phyloP scores from a whole-genome alignment of 371 early-diverging fungal species.

The Mortierella sp. region DNA sequence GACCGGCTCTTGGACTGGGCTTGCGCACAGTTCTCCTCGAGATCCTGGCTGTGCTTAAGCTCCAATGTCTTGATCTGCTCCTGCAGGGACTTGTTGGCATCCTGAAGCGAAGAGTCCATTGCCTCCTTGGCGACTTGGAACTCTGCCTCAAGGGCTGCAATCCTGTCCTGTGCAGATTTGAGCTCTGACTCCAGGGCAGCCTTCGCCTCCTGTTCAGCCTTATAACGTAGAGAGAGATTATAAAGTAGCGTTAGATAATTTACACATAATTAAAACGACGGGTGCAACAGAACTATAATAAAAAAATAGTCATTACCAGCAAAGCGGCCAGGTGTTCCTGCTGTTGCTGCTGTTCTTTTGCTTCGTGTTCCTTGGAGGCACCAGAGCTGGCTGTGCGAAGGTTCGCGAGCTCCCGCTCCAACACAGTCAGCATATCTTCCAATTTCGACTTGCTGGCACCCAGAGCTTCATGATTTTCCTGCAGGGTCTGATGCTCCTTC shows the following conservation, averaged over 20 bases:
- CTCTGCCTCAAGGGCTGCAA: slow-evolving; percentile 5
- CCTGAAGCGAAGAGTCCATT: slow-evolving; percentile 24
- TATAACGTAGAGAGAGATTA: not conserved
- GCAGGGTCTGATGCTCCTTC: slow-evolving; percentile 29
- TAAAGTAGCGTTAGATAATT: not conserved
- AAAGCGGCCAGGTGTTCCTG: slow-evolving; percentile 18
- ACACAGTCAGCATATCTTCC: slow-evolving; percentile 9
- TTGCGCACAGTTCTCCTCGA: slow-evolving; percentile 19
- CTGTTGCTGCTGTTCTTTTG: slow-evolving; percentile 5
- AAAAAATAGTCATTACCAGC: slow-evolving; percentile 14
- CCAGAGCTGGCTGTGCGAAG: slow-evolving; percentile 13
- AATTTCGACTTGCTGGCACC: slow-evolving; percentile 12
- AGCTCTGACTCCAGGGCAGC: slow-evolving; percentile 12
- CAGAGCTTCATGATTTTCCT: slow-evolving; percentile 18
- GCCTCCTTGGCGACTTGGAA: slow-evolving; percentile 17
- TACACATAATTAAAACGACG: not conserved
- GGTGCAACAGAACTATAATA: too few species aligned
- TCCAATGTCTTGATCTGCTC: slow-evolving; percentile 20
- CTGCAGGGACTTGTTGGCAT: slow-evolving; percentile 19
- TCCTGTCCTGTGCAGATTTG: slow-evolving; percentile 13
- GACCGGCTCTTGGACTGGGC: slow-evolving; percentile 13
- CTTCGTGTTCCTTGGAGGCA: slow-evolving; percentile 16
- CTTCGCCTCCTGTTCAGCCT: slow-evolving; percentile 24
- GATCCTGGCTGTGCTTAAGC: slow-evolving; percentile 11
- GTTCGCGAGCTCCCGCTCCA: slow-evolving; percentile 25